A percentile compares a stretch with the other conserved stretches of the same genome.
Evolutionary conservation across 2,329 filamentous ascomycete species (phyloP).

Genomic region (Colletotrichum brevisporum): DNA sequence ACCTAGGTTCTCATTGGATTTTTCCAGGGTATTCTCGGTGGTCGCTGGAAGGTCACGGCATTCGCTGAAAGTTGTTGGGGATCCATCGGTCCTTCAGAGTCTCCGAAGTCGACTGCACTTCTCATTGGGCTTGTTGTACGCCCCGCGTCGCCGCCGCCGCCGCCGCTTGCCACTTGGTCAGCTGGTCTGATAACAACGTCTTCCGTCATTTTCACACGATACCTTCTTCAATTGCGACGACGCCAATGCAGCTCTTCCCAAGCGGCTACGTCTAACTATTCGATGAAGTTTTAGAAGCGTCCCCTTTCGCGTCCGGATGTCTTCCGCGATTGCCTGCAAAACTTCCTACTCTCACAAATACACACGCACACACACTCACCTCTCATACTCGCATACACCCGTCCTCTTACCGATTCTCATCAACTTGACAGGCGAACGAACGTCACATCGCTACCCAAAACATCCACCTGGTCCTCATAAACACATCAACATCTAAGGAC

Average conservation of each 20-base stretch:
- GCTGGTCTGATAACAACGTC: constrained; percentile 20
- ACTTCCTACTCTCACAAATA: too few species aligned
- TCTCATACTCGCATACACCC: not conserved
- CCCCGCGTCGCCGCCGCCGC: constrained; percentile 25
- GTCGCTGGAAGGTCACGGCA: not conserved
- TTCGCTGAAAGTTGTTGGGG: constrained; percentile 2
- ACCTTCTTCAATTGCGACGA: not conserved
- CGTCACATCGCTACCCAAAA: constrained; percentile 1
- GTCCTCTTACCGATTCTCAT: constrained; percentile 12
- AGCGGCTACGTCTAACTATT: not conserved
- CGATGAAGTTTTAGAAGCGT: constrained; percentile 29
- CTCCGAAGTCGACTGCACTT: constrained; percentile 25
- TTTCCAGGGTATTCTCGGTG: constrained; percentile 19
- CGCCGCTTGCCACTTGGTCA: constrained; percentile 27
- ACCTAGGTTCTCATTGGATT: not conserved
- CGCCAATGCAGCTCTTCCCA: not conserved
- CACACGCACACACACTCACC: not conserved
- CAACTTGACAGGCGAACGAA: constrained; percentile 31
- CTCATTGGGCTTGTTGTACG: constrained; percentile 15
- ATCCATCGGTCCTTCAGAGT: constrained; percentile 30
- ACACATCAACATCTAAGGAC: not conserved
- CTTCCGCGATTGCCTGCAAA: constrained; percentile 33
- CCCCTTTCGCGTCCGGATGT: constrained; percentile 26
- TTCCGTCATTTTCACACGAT: constrained; percentile 20
- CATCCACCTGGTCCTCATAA: constrained; percentile 6